Evolutionary conservation across 208 protist genomes (phyloP).

Genomic region (Wallacemonas sp.): DNA sequence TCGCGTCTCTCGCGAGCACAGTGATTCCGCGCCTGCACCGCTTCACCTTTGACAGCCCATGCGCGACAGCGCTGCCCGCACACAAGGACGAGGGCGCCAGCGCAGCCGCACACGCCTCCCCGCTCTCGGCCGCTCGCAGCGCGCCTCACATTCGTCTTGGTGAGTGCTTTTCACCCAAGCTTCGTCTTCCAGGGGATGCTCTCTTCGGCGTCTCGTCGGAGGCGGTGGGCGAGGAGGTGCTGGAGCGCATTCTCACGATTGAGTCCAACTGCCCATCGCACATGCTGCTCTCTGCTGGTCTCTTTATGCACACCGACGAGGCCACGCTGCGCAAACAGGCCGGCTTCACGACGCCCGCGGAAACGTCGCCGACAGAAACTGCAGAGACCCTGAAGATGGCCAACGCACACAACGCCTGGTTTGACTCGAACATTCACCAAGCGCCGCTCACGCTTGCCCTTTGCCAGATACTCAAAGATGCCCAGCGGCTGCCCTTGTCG

Average conservation of each 20-base stretch:
- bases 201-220: slow-evolving; percentile 24
- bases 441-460: slow-evolving; percentile 36
- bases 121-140: slow-evolving; percentile 21
- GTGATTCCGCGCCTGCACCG: neutral
- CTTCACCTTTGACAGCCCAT: neutral
- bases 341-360: neutral
- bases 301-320: slow-evolving; percentile 14
- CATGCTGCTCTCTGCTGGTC: slow-evolving; percentile 17
- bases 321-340: slow-evolving; percentile 1
- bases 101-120: neutral
- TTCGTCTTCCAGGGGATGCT: slow-evolving; percentile 23
- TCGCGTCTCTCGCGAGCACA: neutral
- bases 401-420: slow-evolving; percentile 39
- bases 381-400: neutral
- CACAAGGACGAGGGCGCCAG: too few species aligned
- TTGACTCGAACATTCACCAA: slow-evolving; percentile 41
- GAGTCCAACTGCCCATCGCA: slow-evolving; percentile 47
- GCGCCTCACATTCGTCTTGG: slow-evolving; percentile 38
- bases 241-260: slow-evolving; percentile 51
- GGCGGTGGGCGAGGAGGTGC: slow-evolving; percentile 43
- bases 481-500: slow-evolving; percentile 35
- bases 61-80: too few species aligned
- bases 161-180: slow-evolving; percentile 45
- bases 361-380: neutral
- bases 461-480: slow-evolving; percentile 43